These are phyloP conservation scores for Tylopilus plumbeoviolaceoides DNA, from an alignment of 768 basidiomycete genomes.

Conservation along the genomic window DNA sequence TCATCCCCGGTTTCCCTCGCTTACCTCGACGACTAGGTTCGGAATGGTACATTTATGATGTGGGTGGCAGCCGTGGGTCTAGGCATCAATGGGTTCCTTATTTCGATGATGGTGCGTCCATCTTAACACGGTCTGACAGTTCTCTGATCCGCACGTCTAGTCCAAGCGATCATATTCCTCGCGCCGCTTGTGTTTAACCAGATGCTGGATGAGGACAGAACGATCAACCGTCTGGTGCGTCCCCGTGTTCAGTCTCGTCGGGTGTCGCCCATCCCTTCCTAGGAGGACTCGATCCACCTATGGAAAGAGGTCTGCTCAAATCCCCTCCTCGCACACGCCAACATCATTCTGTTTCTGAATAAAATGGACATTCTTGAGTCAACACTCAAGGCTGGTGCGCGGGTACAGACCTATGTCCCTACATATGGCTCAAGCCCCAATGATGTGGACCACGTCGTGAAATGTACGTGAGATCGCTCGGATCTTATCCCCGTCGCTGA, in stretches of 20 bases:
- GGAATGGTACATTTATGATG: slow-evolving; percentile 68
- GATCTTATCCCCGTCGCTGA: not conserved
- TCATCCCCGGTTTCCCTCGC: not conserved
- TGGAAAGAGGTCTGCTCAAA: slow-evolving; percentile 72
- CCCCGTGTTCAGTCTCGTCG: not conserved
- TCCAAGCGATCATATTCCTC: slow-evolving; percentile 79
- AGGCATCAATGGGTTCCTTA: slow-evolving; percentile 71
- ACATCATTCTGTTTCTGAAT: slow-evolving; percentile 74
- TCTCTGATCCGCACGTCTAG: slow-evolving; percentile 27
- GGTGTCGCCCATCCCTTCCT: not conserved
- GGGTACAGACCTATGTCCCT: slow-evolving; percentile 56
- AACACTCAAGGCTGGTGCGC: slow-evolving; percentile 53
- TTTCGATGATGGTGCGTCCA: slow-evolving; percentile 59
- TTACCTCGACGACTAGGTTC: slow-evolving; percentile 32
- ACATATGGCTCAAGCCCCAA: slow-evolving; percentile 58
- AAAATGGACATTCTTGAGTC: slow-evolving; percentile 64
- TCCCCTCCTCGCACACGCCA: slow-evolving; percentile 53
- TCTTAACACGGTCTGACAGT: not conserved
- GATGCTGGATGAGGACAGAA: slow-evolving; percentile 62
- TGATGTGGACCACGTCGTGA: slow-evolving; percentile 54
- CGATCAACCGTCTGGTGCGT: slow-evolving; percentile 59
- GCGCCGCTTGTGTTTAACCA: slow-evolving; percentile 75
- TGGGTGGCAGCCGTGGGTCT: slow-evolving; percentile 60
- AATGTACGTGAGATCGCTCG: slow-evolving; percentile 43
- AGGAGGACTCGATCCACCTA: slow-evolving; percentile 72